Evolutionary conservation across 371 early-diverging fungal genomes (phyloP), one percentile per base, ranked within the genome.

Genomic region (Mortierella sp.): DNA sequence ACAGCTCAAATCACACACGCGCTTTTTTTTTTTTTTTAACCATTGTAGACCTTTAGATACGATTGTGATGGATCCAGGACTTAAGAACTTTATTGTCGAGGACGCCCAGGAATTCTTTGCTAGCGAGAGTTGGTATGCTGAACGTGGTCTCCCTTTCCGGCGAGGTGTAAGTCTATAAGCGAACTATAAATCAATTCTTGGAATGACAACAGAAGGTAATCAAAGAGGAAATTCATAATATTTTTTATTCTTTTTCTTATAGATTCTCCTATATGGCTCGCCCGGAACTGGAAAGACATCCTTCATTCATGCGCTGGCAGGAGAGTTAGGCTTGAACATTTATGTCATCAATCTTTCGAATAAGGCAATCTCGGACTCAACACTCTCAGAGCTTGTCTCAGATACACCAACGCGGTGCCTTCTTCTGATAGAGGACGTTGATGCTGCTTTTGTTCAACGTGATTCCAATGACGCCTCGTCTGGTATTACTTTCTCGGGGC

Each of bases 341-440:
- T 98, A 92, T 85, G 94, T 96, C 52, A 88, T 95, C 79, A 99
- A 91, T 84, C 89, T 94, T 63, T 91, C 91, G 77, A 96, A 96
- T 75, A 91, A 93, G 70, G 88, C 94, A 59, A 72, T 96, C 85
- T 93, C 98, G 25, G 97, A 96, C 84, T 95, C 98, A 82, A 91
- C 97, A 44, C 83, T 98, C 26, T 87, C 89, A 45, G 94, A 95
- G 57, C 82, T 98, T 58, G 89, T 99, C 47, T 91, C 93, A 23
- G 94, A 95, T 52, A 91, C 94, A 29, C 98, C 99, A 14, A 91
- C 92, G 57, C 91, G 98, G 62, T 94, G 96, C 62, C 86, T 99
- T 43, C 82, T 99, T 25, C 82, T 99, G 67, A 89, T 99, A 45
- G 99, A 99, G 80, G 99, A 99, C 73, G 91, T 99, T n/a, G 99